Base-by-base conservation (phyloP, 2,329 filamentous ascomycete genomes). In the Penicillium sp. region DNA sequence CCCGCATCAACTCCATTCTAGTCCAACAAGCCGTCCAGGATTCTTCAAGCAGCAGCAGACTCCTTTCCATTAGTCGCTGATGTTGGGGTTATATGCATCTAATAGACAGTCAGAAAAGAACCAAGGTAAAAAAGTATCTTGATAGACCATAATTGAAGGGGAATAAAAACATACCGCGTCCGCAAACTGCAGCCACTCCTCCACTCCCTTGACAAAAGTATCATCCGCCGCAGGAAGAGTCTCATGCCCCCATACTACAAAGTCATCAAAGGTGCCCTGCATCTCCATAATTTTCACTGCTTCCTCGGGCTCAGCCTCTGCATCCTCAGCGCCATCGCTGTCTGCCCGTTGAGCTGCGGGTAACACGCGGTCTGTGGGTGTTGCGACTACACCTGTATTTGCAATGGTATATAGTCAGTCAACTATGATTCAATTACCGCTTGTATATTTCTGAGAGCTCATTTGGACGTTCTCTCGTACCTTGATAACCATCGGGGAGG, bases 171-270 rank as follows among this genome's bases (percentile, higher is more conserved):
- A 60, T 68, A 88, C 84, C 65, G 78, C 76, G 56, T 84, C 80
- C 10, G 88, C 80, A 65, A 90, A 80, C 10, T 75, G 74, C 50
- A 94, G 74, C 88, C 89, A 95, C 68, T 95, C 89, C 57, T 84
- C 78, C 38, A 95, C 72, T 0, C 84, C 82, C 64, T 85, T 84
- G 4, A 87, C 74, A 64, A 88, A 93, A 1, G 78, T 74, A 68
- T 95, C 88, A 26, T 75, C 74, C 0, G 75, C 75, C 52, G 84
- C 81, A 6, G 82, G 82, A 43, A 80, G 60, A 1, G 72, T 68
- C 57, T 93, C 89, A 66, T 95, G 89, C 0, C 80, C 83, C 90
- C 90, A 97, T n/a, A 95, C 77, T 3, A 88, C 71, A 44, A 95
- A 66, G 48, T 85, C 76, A 6, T 88, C 81, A 63, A 96, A 96